Percentiles rank a stretch among this genome's conserved stretches.
These are phyloP conservation scores for Phytopythium boreale DNA, from an alignment of 352 stramenopile species.

Conservation along the genomic window DNA sequence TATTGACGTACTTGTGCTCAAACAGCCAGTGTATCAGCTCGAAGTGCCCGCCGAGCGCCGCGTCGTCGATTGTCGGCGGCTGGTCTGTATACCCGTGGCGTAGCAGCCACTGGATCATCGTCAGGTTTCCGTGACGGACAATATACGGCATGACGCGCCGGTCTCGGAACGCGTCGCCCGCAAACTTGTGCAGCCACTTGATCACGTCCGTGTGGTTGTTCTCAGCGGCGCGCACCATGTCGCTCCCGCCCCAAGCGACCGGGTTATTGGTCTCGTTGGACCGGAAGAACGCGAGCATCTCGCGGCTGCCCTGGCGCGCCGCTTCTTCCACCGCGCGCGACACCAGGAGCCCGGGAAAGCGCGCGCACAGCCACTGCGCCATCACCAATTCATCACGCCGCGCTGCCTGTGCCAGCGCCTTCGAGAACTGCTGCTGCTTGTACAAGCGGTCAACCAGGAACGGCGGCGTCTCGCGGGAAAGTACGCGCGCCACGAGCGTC, in stretches of 20 bases:
- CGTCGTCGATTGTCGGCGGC: conserved; percentile 28
- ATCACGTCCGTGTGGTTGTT: conserved; percentile 14
- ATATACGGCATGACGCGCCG: conserved; percentile 13
- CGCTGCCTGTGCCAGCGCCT: conserved; percentile 16
- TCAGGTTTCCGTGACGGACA: conserved; percentile 14
- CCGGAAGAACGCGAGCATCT: conserved; percentile 6
- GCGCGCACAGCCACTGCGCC: conserved; percentile 20
- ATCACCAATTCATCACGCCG: conserved; percentile 12
- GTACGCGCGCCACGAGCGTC: conserved; percentile 15
- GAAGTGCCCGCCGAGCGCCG: conserved; percentile 19
- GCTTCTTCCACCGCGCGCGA: conserved; percentile 21
- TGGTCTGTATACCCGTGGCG: conserved; percentile 20
- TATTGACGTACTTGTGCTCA: conserved; percentile 21
- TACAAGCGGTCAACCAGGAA: conserved; percentile 17
- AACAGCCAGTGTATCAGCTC: conserved; percentile 26
- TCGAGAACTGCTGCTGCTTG: conserved; percentile 17
- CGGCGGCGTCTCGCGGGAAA: too few relatives aligned
- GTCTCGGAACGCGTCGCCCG: conserved; percentile 16
- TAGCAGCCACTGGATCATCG: conserved; percentile 26
- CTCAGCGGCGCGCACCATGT: conserved; percentile 23
- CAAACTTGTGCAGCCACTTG: conserved; percentile 21
- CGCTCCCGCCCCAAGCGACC: conserved; percentile 20
- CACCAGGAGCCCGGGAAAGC: conserved; percentile 15
- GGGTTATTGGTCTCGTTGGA: conserved; percentile 11
- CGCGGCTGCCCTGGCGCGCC: conserved; percentile 2